phyloP scores from a whole-genome alignment of 306 rosid species.

The Lotus japonicus region DNA sequence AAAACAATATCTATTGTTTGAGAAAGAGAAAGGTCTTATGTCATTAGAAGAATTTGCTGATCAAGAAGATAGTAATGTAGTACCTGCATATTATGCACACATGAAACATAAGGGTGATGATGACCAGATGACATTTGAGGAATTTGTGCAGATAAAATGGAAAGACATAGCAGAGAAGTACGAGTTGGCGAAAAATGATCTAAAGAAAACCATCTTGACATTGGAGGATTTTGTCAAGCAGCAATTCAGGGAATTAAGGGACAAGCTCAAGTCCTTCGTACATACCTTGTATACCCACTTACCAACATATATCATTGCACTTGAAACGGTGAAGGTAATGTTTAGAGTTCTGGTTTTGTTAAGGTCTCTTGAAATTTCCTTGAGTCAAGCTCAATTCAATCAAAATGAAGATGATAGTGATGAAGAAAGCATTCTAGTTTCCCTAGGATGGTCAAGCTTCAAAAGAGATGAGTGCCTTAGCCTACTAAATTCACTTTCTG shows the following conservation, averaged over 20 bases:
- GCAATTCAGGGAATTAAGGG: not conserved
- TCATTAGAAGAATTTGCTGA: conserved; percentile 24
- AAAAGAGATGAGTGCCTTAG: not conserved
- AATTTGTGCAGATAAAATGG: conserved; percentile 15
- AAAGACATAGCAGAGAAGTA: not conserved
- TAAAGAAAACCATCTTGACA: not conserved
- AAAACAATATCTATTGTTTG: conserved; percentile 22
- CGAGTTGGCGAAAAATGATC: not conserved
- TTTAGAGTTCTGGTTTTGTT: conserved; percentile 14
- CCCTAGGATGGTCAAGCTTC: not conserved
- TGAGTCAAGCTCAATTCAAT: not conserved
- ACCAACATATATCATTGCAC: conserved; percentile 39
- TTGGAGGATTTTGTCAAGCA: conserved; percentile 28
- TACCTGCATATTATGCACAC: not conserved
- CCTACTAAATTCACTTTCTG: not conserved
- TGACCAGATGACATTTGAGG: conserved; percentile 20
- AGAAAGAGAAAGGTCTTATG: not conserved
- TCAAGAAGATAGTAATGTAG: not conserved
- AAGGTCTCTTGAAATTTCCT: conserved; percentile 1
- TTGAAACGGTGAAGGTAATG: conserved; percentile 5
- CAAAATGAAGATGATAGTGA: not conserved
- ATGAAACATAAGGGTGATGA: not conserved
- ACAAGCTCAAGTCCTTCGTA: conserved; percentile 4
- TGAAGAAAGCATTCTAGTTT: not conserved
- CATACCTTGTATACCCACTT: conserved; percentile 32